Evolutionary conservation across 495 filamentous ascomycete genomes (phyloP).

Genomic region (Astrothelium subdiscretum): DNA sequence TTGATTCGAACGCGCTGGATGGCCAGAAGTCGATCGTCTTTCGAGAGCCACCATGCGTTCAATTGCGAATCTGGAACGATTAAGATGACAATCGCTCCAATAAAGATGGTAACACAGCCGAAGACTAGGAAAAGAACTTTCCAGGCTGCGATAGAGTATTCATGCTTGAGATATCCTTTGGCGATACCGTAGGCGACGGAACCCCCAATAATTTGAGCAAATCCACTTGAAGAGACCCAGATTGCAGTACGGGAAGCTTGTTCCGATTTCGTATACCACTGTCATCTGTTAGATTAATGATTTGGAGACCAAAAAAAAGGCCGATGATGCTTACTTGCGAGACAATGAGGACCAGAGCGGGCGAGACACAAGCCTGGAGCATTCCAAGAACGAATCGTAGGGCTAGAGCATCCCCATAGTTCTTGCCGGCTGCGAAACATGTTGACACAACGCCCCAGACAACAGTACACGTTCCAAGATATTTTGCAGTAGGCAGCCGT

Average conservation of each 20-base stretch:
- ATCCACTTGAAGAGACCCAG: constrained; percentile 1
- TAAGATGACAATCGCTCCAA: constrained; percentile 8
- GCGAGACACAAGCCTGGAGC: constrained; percentile 11
- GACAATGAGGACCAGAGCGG: constrained; percentile 13
- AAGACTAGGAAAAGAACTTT: constrained; percentile 11
- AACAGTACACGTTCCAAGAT: constrained; percentile 12
- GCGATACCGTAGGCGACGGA: constrained; percentile 10
- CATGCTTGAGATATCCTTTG: constrained; percentile 1
- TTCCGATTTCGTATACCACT: not conserved
- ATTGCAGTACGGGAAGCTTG: not conserved
- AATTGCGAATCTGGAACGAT: constrained; percentile 12
- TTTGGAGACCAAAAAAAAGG: not conserved
- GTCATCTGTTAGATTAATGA: not conserved
- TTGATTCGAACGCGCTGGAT: constrained; percentile 9
- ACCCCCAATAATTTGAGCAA: constrained; percentile 14
- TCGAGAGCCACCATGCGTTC: constrained; percentile 5
- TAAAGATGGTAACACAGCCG: constrained; percentile 7
- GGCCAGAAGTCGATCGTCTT: constrained; percentile 8
- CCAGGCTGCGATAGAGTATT: constrained; percentile 5
- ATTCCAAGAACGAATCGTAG: constrained; percentile 12
- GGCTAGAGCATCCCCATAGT: constrained; percentile 11
- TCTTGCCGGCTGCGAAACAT: constrained; percentile 8
- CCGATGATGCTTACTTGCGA: constrained; percentile 8
- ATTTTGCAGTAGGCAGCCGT: constrained; percentile 9
- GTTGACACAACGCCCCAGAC: constrained; percentile 14